Base-by-base conservation (phyloP, 495 filamentous ascomycete species). In the Daldinia concentrica region DNA sequence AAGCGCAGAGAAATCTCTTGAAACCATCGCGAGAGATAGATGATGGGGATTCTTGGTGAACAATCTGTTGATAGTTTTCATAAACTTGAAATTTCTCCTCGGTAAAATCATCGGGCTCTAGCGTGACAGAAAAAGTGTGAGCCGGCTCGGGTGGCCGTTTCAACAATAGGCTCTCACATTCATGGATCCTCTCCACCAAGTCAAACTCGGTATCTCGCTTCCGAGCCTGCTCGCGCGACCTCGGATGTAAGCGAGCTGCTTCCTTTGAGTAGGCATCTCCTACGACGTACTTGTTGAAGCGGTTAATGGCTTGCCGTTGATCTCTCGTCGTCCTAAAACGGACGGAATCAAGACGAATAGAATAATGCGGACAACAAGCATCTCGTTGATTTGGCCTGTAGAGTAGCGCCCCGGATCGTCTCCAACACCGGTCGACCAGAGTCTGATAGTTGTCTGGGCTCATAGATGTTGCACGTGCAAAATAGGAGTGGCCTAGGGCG, bases 361-460 rank as follows among this genome's bases (percentile, higher is more conserved):
- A 96, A 78, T 98, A 97, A 69, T 97, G 93, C n/a, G 94, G 93
- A 77, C 95, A 99, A 76, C 95, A 99, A 62, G 93, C 92, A 62
- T 89, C 81, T 51, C 81, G 86, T 73, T 90, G 87, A 79, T 98
- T 93, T 61, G 93, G 95, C 72, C 95, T 93, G 83, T 99, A 99
- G 71, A 97, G 86, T n/a, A 95, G 83, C n/a, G 84, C 88, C 8
- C 80, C 86, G 58, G 89, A 98, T 81, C 95, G 86, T 80, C 95
- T 89, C 94, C 94, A 99, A 69, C 93, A 94, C 62, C 92, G 88
- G 81, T 97, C 89, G 62, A 98, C 82, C 12, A 99, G 86, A 58
- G 80, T 79, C 76, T 97, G 92, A 79, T 99, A 99, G 77, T 92
- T 88, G 8, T 80, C 82, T 26, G 90, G 86, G 43, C 84, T 87